phyloP scores from a whole-genome alignment of 2,329 filamentous ascomycete genomes.

The Hypoxylon sp. region DNA sequence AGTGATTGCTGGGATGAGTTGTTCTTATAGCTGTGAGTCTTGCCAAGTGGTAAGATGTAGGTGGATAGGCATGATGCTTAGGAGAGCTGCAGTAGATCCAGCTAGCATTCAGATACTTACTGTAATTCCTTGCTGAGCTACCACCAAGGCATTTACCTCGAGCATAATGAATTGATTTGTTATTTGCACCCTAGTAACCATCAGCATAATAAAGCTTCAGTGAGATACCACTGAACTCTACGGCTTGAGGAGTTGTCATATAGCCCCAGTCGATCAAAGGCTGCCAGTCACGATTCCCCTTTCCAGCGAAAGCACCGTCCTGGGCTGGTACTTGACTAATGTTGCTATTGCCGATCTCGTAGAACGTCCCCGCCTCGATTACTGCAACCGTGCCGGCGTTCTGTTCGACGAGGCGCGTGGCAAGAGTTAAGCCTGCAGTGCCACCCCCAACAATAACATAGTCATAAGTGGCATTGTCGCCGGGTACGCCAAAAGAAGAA shows the following conservation, averaged over 20 bases:
- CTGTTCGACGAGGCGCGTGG: conserved; percentile 53
- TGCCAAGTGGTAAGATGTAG: no score
- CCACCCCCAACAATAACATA: conserved; percentile 58
- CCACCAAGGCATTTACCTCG: conserved; percentile 50
- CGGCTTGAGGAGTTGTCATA: conserved; percentile 46
- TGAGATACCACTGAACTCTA: conserved; percentile 15
- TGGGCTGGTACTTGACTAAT: conserved; percentile 36
- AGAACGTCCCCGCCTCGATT: conserved; percentile 58
- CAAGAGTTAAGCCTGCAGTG: conserved; percentile 57
- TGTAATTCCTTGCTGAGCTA: conserved; percentile 45
- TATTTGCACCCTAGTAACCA: conserved; percentile 23
- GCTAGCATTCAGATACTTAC: neutral
- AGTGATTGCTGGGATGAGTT: no score
- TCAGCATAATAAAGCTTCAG: neutral
- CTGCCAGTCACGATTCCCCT: conserved; percentile 28
- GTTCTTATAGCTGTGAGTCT: no score
- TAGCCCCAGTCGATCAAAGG: conserved; percentile 50
- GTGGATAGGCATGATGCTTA: no score
- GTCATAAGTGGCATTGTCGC: conserved; percentile 24
- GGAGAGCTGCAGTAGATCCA: no score
- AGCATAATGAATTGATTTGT: conserved; percentile 43
- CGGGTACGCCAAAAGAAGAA: no score
- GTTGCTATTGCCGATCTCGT: conserved; percentile 50
- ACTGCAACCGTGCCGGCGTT: conserved; percentile 56
- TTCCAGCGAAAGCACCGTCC: conserved; percentile 38